Evolutionary conservation across 2,329 filamentous ascomycete genomes (phyloP).

Genomic region (Gliomastix tumulicola): DNA sequence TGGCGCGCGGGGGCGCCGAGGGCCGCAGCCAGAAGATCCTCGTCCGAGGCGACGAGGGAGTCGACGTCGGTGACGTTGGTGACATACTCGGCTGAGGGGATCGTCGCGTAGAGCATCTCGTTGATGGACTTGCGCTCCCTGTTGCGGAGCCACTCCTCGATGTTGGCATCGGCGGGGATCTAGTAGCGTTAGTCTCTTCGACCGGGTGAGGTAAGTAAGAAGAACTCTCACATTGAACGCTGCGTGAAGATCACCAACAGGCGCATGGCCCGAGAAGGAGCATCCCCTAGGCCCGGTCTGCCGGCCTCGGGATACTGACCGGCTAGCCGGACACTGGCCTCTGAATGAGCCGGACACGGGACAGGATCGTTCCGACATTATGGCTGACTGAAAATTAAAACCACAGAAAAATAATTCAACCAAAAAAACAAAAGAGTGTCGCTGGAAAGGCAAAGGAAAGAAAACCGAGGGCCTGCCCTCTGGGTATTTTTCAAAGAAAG

Average conservation of each 20-base stretch:
- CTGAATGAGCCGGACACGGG: conserved; percentile 20
- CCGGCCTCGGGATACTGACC: conserved; percentile 5
- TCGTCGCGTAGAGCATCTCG: conserved; percentile 37
- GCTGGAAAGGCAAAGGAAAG: too few species aligned
- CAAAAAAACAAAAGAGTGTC: too few species aligned
- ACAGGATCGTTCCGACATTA: conserved; percentile 21
- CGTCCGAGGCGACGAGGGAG: conserved; percentile 36
- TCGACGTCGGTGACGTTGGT: conserved; percentile 37
- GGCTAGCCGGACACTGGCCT: conserved; percentile 14
- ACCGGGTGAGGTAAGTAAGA: too few species aligned
- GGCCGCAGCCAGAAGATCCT: conserved; percentile 42
- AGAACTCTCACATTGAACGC: conserved; percentile 24
- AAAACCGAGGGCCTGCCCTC: too few species aligned
- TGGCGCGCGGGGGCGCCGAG: conserved; percentile 47
- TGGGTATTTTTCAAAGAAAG: too few species aligned
- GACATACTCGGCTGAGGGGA: conserved; percentile 30
- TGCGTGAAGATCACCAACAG: conserved; percentile 17
- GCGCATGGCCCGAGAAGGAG: conserved; percentile 21
- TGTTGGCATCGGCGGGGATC: conserved; percentile 37
- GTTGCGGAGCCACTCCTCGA: conserved; percentile 35
- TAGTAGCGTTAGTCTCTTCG: conserved; percentile 12
- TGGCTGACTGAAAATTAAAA: too few species aligned
- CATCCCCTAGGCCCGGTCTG: conserved; percentile 19
- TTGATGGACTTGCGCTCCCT: conserved; percentile 40
- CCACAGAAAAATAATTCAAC: too few species aligned